Evolutionary conservation across 179 eudicot species (phyloP), one percentile per base, ranked within the genome.

Genomic region (Gypsophila paniculata): DNA sequence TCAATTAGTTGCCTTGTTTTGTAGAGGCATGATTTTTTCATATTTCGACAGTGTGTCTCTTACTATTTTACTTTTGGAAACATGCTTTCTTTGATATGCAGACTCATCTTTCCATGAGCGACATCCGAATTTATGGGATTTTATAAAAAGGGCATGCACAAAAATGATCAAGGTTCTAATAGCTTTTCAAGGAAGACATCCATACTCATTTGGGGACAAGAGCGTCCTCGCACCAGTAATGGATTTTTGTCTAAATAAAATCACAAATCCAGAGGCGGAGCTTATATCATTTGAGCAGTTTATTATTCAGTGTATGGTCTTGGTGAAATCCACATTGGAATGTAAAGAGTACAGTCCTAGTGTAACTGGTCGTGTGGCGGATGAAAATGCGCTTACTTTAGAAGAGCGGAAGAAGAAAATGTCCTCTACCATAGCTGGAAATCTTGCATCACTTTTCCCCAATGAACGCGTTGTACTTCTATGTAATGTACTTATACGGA

Each of bases 191-290:
- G 85, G 79, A 68, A 85, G 96, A 71, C 99, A 94, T 85, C 99
- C 99, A 74, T 91, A 83, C 81, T 91, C 99, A 73, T 94, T 94
- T 79, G 94, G 99, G 34, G 95, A 94, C 80, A 86, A 87, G 75
- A 74, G 82, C 63, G 96, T 94, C 65, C 90, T 90, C 59, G 82
- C 88, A 70, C 86, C 85, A 39, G 91, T 86, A 54, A 77, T 88
- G 83, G 93, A 94, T 71, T 94, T 91, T 77, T 94, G 99, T 79
- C 78, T 94, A 23, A 88, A 82, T 75, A 88, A 83, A 78, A 90
- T 94, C 79, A 87, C 87, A 59, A 88, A 87, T 76, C 95, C 96
- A 42, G 94, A 85, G 79, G 83, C 94, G 21, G 92, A 88, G 70
- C 66, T 87, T 34, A 61, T 87, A 65, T 86, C 85, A 54, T 91